Evolutionary conservation across 176 grass and related monocot species (phyloP).

Genomic region (Cenchrus purpureus): DNA sequence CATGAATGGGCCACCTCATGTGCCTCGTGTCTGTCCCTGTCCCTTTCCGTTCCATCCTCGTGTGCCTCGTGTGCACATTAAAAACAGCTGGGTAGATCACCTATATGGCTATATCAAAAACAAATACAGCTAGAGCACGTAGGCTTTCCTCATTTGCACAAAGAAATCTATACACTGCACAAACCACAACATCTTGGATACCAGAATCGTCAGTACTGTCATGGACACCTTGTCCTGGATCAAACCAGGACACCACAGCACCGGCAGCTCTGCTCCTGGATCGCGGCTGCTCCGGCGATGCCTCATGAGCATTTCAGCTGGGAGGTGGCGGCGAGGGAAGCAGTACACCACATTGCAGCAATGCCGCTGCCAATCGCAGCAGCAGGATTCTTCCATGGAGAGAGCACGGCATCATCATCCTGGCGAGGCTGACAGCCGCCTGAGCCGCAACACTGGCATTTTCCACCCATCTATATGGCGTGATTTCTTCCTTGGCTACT

Average conservation of each 20-base stretch:
- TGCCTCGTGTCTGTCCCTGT: not conserved
- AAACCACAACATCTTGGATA: not conserved
- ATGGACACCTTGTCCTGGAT: not conserved
- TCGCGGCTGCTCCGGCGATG: not conserved
- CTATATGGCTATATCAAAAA: not conserved
- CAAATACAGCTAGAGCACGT: not conserved
- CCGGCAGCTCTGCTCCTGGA: not conserved
- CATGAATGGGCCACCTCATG: too few species aligned
- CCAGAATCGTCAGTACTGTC: not conserved
- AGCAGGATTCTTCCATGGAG: not conserved
- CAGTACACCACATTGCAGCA: not conserved
- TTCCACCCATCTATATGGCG: not conserved
- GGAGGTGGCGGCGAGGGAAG: not conserved
- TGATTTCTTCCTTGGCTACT: not conserved
- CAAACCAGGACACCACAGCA: not conserved
- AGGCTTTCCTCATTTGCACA: not conserved
- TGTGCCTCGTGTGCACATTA: not conserved
- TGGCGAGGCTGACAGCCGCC: not conserved
- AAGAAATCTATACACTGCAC: too few species aligned
- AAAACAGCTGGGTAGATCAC: not conserved
- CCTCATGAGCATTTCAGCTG: not conserved
- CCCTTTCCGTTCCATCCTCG: not conserved
- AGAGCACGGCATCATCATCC: not conserved
- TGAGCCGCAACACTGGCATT: not conserved
- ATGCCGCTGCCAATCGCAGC: not conserved